Evolutionary conservation across 2,329 filamentous ascomycete species (phyloP), one percentile per base, ranked within the genome.

Genomic region (Raffaelea deltoideospora): DNA sequence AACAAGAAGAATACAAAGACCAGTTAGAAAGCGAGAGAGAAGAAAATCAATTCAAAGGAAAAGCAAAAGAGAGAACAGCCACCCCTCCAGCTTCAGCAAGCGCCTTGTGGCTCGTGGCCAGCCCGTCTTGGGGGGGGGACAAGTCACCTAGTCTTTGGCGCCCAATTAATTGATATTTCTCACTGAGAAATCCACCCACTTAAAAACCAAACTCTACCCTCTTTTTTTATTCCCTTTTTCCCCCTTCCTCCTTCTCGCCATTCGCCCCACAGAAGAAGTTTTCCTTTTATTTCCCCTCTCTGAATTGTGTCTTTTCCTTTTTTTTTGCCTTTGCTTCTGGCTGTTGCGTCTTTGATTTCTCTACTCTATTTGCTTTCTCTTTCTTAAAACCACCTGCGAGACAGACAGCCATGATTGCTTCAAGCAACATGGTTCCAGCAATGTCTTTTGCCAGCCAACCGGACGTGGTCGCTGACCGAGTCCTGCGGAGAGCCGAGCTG

Each of bases 401-500:
- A 27, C n/a, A 19, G 17, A 29, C 19, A 26, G 7, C 4, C n/a
- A 45, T 44, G 41, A 41, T 42, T 30, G 24, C 41, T 21, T 42
- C 42, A 5, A 32, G 39, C 33, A 37, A 37, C 17, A 43, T 44
- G 40, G 11, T 38, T 17, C 31, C 44, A 14, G 14, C 38, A 14
- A 28, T 71, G 41, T 17, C 31, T 5, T 68, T 69, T 58, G 72
- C 72, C 57, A 68, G 69, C 47, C 69, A 76, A 50, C 72, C 73
- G 27, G 72, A 77, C 52, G 69, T 62, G 49, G 74, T 78, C 38
- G 73, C 66, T 37, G 76, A 79, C 54, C 72, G 72, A 56, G 76
- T 84, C 39, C 65, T 83, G 51, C 77, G 77, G 57, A 66, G 79
- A 59, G 76, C 75, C 43, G 77, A 83, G 64, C 72, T 83, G 48